These are phyloP conservation scores for Candida pseudoglaebosa DNA, from an alignment of 805 yeast species.

Conservation along the genomic window DNA sequence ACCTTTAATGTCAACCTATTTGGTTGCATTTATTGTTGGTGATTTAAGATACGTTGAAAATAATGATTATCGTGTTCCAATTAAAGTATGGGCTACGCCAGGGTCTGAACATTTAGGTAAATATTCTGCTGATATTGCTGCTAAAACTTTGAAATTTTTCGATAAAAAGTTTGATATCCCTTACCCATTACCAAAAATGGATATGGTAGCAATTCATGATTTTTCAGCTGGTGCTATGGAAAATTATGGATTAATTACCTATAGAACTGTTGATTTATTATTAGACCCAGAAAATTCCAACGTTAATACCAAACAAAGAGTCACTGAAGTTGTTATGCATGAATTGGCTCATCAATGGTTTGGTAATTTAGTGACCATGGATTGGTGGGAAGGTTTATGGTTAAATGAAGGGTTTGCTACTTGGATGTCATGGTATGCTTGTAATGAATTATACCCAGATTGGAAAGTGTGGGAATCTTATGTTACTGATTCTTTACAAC, in stretches of 20 bases:
- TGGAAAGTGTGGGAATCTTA: slow-evolving; percentile 88
- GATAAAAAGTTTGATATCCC: slow-evolving; percentile 70
- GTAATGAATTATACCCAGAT: slow-evolving; percentile 71
- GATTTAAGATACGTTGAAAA: slow-evolving; percentile 72
- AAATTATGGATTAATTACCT: slow-evolving; percentile 78
- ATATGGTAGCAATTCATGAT: slow-evolving; percentile 79
- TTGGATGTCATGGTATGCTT: slow-evolving; percentile 86
- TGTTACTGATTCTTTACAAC: slow-evolving; percentile 71
- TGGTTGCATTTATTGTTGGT: slow-evolving; percentile 80
- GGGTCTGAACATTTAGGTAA: slow-evolving; percentile 70
- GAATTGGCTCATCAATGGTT: slow-evolving; percentile 93
- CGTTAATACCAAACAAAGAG: slow-evolving; percentile 62
- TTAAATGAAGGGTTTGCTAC: slow-evolving; percentile 88
- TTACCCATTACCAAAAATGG: slow-evolving; percentile 78
- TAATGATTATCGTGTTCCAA: slow-evolving; percentile 65
- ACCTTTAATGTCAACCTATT: slow-evolving; percentile 80
- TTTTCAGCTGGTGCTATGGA: slow-evolving; percentile 90
- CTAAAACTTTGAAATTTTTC: slow-evolving; percentile 69
- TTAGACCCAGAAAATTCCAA: slow-evolving; percentile 70
- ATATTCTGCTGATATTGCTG: slow-evolving; percentile 71
- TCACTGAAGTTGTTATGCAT: slow-evolving; percentile 83
- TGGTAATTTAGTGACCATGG: slow-evolving; percentile 87
- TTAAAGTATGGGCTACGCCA: slow-evolving; percentile 76
- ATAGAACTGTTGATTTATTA: slow-evolving; percentile 70
- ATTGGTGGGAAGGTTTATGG: slow-evolving; percentile 91